Conservation (phyloP, 108 stramenopile genomes). For the Discostella pseudostelligera region DNA sequence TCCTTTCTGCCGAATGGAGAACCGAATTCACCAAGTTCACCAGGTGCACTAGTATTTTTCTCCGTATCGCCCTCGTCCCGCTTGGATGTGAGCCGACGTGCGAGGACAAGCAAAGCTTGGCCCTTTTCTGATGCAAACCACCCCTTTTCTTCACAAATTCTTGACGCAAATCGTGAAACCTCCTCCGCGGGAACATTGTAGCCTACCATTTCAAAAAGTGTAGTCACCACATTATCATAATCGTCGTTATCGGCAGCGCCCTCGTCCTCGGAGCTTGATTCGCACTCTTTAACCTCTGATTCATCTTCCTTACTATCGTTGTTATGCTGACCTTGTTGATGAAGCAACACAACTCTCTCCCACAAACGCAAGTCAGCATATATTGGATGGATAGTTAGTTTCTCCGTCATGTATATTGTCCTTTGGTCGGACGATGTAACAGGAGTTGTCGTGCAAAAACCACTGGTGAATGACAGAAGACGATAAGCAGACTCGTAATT, state of each 20-base stretch:
- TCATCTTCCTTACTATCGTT: constrained; percentile 49
- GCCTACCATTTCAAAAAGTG: constrained; percentile 88
- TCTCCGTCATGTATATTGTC: constrained; percentile 71
- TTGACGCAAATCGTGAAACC: constrained; percentile 75
- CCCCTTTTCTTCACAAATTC: constrained; percentile 61
- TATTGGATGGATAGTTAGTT: constrained; percentile 73
- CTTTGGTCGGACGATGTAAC: constrained; percentile 29
- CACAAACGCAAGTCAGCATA: constrained; percentile 81
- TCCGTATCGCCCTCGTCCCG: constrained; percentile 64
- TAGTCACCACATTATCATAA: constrained; percentile 81
- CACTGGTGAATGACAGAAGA: constrained; percentile 70
- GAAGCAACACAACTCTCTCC: constrained; percentile 66
- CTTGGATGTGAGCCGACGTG: constrained; percentile 67
- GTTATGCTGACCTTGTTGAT: constrained; percentile 54
- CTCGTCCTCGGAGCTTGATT: constrained; percentile 29
- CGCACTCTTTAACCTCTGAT: constrained; percentile 14
- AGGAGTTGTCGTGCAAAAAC: constrained; percentile 59
- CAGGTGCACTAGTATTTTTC: constrained; percentile 46
- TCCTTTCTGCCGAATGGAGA: constrained; percentile 21
- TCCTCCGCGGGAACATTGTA: constrained; percentile 82
- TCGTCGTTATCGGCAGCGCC: constrained; percentile 55
- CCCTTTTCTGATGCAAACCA: constrained; percentile 80
- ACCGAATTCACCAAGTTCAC: constrained; percentile 9
- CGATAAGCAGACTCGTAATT: constrained; percentile 79
- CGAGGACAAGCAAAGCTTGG: constrained; percentile 68